A percentile compares a stretch with the other conserved stretches of the same genome.
phyloP scores from a whole-genome alignment of 441 rosid species.

The Sinapis alba region DNA sequence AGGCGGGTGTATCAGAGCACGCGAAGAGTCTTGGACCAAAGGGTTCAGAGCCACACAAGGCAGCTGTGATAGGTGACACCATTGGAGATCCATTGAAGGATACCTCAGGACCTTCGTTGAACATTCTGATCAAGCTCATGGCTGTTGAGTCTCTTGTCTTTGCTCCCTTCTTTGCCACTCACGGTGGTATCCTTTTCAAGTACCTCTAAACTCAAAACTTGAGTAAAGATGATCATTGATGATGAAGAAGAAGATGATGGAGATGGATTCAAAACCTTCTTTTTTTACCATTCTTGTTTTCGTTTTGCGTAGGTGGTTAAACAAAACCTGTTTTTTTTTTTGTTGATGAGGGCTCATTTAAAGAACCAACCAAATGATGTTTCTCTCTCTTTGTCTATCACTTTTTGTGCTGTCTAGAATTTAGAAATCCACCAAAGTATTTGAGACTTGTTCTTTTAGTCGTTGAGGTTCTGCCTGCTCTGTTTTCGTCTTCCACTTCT shows the following conservation, averaged over 20 bases:
- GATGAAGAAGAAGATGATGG: slow-evolving; percentile 32
- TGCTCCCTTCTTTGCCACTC: slow-evolving; percentile 77
- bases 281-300: slow-evolving; percentile 32
- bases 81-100: slow-evolving; percentile 82
- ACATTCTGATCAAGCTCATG: slow-evolving; percentile 78
- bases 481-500: background rate
- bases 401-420: slow-evolving; percentile 32
- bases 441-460: slow-evolving; percentile 35
- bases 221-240: slow-evolving; percentile 11
- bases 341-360: slow-evolving; percentile 34
- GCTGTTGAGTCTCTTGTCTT: slow-evolving; percentile 77
- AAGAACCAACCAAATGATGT: slow-evolving; percentile 38
- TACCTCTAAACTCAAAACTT: slow-evolving; percentile 25
- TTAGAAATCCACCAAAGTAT: slow-evolving; percentile 39
- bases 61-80: slow-evolving; percentile 77
- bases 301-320: slow-evolving; percentile 40
- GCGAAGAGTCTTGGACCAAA: slow-evolving; percentile 73
- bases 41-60: slow-evolving; percentile 76
- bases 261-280: slow-evolving; percentile 25
- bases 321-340: slow-evolving; percentile 13
- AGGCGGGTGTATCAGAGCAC: slow-evolving; percentile 69
- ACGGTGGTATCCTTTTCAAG: slow-evolving; percentile 69
- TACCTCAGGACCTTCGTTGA: slow-evolving; percentile 75
- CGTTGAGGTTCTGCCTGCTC: background rate
- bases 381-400: slow-evolving; percentile 1